A percentile compares a stretch with the other conserved stretches of the same genome.
These are phyloP conservation scores for Fonsecaea multimorphosa DNA, from an alignment of 2,329 filamentous ascomycete genomes.

Conservation along the genomic window DNA sequence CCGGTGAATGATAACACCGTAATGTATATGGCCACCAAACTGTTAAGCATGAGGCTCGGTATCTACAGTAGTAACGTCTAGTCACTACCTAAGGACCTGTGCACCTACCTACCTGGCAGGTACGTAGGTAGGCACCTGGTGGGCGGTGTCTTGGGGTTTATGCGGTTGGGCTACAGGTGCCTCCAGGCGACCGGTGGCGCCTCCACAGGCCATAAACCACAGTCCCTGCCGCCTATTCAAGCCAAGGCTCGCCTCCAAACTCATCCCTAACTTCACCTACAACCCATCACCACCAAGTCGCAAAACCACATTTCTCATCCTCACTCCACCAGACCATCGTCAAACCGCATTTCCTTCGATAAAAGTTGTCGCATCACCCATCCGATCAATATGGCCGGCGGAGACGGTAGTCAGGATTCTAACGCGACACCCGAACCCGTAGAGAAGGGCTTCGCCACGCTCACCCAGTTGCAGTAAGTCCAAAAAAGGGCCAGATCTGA, in stretches of 20 bases:
- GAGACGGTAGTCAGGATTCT: conserved; percentile 61
- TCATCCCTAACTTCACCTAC: conserved; percentile 11
- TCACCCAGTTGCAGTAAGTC: conserved; percentile 78
- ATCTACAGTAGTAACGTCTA: too few relatives aligned
- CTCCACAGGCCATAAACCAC: neutral
- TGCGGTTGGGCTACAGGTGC: neutral
- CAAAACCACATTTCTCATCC: conserved; percentile 12
- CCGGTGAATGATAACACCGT: neutral
- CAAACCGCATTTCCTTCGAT: conserved; percentile 24
- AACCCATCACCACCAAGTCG: neutral
- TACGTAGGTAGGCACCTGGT: neutral
- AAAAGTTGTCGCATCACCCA: conserved; percentile 23
- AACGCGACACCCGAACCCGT: conserved; percentile 63
- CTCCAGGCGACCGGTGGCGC: neutral
- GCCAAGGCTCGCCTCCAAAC: neutral
- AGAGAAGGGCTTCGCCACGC: conserved; percentile 81
- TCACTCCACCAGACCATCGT: conserved; percentile 18
- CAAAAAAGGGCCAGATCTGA: conserved; percentile 3
- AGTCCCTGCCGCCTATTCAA: neutral
- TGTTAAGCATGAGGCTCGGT: neutral
- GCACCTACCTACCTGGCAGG: neutral
- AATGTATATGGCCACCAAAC: neutral
- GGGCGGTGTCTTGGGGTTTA: neutral
- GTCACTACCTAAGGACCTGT: too few relatives aligned
- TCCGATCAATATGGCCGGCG: conserved; percentile 57